Conservation (phyloP, 2,329 filamentous ascomycete genomes). For the Botryosphaeria dothidea region DNA sequence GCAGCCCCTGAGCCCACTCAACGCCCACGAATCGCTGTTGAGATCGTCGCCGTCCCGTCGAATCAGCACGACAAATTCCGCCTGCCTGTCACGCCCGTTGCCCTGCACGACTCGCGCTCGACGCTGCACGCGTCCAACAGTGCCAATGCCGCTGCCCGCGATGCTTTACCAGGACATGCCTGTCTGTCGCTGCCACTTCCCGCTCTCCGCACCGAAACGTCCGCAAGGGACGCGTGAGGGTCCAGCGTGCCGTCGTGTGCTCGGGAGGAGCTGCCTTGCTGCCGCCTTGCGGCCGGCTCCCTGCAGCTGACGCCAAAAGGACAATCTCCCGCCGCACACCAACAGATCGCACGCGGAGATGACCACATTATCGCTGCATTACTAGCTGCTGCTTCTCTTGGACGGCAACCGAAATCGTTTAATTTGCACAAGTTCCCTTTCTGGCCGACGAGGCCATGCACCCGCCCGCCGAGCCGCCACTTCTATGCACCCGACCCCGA, state of each 20-base stretch:
- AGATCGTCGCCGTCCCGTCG: not conserved
- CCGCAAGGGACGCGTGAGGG: conserved; percentile 7
- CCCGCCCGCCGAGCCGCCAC: not conserved
- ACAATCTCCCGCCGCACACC: conserved; percentile 11
- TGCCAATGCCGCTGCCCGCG: not conserved
- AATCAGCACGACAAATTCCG: not conserved
- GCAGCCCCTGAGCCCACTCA: not conserved
- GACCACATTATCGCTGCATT: conserved; percentile 5
- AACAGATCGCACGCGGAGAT: conserved; percentile 11
- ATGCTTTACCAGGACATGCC: not conserved
- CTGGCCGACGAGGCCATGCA: not conserved
- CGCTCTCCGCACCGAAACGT: not conserved
- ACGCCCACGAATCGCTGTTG: too few relatives aligned
- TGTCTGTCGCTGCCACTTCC: too few relatives aligned
- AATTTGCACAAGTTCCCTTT: not conserved
- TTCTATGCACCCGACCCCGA: not conserved
- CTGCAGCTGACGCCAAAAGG: too few relatives aligned
- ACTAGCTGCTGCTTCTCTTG: conserved; percentile 5
- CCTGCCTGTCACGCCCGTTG: not conserved
- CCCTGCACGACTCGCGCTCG: conserved; percentile 4
- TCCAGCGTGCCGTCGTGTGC: not conserved
- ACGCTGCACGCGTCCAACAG: not conserved
- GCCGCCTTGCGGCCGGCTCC: too few relatives aligned
- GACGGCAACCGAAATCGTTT: conserved; percentile 13
- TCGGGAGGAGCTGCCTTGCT: not conserved